Evolutionary conservation across 176 grass and related monocot genomes (phyloP), one percentile per base, ranked within the genome.

Genomic region (Aegilops umbellulata): DNA sequence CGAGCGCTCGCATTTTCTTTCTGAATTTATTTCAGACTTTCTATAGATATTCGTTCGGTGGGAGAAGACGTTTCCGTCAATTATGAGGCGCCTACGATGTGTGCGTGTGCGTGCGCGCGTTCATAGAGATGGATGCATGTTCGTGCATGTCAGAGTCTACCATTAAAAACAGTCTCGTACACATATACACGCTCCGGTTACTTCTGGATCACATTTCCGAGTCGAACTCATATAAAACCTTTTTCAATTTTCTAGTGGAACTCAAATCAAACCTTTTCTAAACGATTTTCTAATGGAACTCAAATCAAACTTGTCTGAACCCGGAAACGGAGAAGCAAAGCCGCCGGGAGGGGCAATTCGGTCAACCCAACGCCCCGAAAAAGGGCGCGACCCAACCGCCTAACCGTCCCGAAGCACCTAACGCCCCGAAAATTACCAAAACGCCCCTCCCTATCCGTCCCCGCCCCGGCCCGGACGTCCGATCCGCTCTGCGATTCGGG

Each of bases 391-490:
- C 39, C 68, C 68, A 58, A 38, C 82, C 19, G 69, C 60, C 68
- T 77, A 80, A 81, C 60, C 69, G 69, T 89, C 77, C 41, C 10
- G 82, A 69, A 60, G 24, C 10, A 13, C 13, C 60, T 69, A 44
- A 76, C 82, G 76, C 76, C 82, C 67, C 65, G 60, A 58, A 66
- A 29, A 80, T 80, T 79, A 79, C 87, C 4, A 2, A 53, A 84
- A 80, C 23, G 1, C 75, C 81, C 65, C 69, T 5, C 42, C 23
- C 1, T 15, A 14, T 70, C 74, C 36, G 80, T 35, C 49, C 3
- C 22, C 17, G 5, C 23, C 4, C 17, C 15, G 10, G n/a, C 4
- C 24, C 32, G 9, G 1, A 1, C 87, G 76, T 89, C 60, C 69
- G 82, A 85, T 89, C 15, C 0, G 2, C 44, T 26, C 42, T 26